Conservation (phyloP, 163 green algal species). For the Scenedesmus sp. region DNA sequence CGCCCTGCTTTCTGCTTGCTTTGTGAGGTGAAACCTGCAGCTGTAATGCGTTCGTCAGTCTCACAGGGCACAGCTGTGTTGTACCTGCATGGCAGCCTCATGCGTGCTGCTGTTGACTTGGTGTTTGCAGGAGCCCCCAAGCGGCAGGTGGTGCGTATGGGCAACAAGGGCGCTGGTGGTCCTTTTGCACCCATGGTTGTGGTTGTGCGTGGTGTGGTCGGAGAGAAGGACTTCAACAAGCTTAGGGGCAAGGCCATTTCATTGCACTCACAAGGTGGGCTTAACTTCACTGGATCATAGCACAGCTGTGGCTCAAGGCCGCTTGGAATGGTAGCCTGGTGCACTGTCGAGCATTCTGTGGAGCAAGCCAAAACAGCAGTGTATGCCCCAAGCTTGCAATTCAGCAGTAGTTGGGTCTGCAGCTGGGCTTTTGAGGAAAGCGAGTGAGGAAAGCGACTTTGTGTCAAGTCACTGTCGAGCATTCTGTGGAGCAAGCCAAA, state of each 20-base stretch:
- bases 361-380: background rate
- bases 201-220: conserved; percentile 85
- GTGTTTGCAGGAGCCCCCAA: conserved; percentile 56
- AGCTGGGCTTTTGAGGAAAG: background rate
- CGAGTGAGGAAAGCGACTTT: too few species aligned
- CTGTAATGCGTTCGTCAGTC: background rate
- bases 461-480: background rate
- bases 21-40: background rate
- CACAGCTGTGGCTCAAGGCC: background rate
- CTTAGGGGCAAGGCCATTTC: conserved; percentile 97
- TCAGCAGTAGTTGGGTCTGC: background rate
- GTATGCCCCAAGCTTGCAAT: background rate
- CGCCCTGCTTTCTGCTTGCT: too few species aligned
- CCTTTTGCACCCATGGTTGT: conserved; percentile 94
- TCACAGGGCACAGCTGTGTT: conserved; percentile 24
- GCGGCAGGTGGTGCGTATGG: conserved; percentile 76
- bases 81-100: background rate
- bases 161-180: conserved; percentile 86
- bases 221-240: conserved; percentile 97
- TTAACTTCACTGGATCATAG: too few species aligned
- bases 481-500: background rate
- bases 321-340: background rate
- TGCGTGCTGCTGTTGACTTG: background rate
- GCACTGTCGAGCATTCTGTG: background rate
- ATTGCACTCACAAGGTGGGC: conserved; percentile 94